Evolutionary conservation across 2,329 filamentous ascomycete species (phyloP), one percentile per base, ranked within the genome.

Genomic region (Ophiostoma australiae): DNA sequence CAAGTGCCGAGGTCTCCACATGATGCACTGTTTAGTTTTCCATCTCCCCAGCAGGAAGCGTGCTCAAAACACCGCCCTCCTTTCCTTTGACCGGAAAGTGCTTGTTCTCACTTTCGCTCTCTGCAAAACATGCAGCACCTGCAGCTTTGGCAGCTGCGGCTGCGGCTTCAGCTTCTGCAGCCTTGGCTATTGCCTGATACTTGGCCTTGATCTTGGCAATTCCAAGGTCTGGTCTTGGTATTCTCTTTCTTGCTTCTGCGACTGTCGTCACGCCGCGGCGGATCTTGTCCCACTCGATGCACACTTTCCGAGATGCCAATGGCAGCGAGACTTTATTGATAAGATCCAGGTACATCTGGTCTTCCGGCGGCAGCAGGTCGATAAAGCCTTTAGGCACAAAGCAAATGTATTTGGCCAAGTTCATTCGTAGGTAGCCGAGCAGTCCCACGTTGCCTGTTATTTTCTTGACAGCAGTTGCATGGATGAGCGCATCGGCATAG

Each of bases 231-330:
- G 20, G 20, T 2, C 61, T 33, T 5, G 61, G 61, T 20, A 65
- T 65, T 11, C 31, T 31, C 17, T 33, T 37, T 7, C 33, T 13
- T 33, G 61, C 61, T 15, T 65, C 61, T 8, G 20, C 61, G 15
- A 37, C 61, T 2, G 61, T 65, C 15, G 61, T 65, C 61, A 39
- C 61, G 31, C 61, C 61, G 33, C 61, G 61, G 31, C 61, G 61
- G 4, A 65, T 65, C 31, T 65, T 65, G 61, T 8, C 17, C 33
- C 31, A 65, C 37, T 65, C 61, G 7, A 35, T 10, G 33, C 31
- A 39, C 31, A 65, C 2, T 27, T 35, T 33, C 11, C 15, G 15
- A 11, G 13, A 31, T n/a, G 61, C 61, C 1, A n/a, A 58, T 6
- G 52, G 52, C 4, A 35, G 15, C 31, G n/a, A 13, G 4, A 37